These are phyloP conservation scores for Pneumocystis wakefieldiae DNA, from an alignment of 1,139 yeast genomes.

Conservation along the genomic window DNA sequence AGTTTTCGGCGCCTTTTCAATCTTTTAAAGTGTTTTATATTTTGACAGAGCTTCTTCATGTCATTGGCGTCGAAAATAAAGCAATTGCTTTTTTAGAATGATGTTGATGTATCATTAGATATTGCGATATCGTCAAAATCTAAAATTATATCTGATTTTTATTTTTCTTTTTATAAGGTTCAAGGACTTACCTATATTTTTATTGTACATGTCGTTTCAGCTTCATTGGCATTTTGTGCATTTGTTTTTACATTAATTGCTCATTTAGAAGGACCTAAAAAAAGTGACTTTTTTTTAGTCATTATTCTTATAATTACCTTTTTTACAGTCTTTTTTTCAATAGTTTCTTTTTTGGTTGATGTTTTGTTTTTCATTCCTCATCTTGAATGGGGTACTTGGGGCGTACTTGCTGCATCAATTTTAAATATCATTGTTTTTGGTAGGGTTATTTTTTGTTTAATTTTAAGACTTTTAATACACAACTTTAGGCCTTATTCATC, in stretches of 20 bases:
- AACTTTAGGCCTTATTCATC: neutral
- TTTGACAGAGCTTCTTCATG: too few relatives aligned
- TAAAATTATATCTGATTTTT: constrained; percentile 30
- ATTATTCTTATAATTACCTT: constrained; percentile 30
- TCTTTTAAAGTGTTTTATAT: too few relatives aligned
- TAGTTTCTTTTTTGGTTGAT: constrained; percentile 41
- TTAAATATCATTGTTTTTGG: constrained; percentile 27
- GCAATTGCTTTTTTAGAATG: neutral
- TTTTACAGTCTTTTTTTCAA: constrained; percentile 34
- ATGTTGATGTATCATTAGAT: constrained; percentile 4
- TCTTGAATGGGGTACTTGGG: constrained; percentile 43
- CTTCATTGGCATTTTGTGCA: constrained; percentile 54
- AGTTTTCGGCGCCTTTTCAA: neutral
- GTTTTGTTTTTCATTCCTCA: constrained; percentile 39
- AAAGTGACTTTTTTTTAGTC: neutral
- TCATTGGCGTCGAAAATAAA: too few relatives aligned
- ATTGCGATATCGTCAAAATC: constrained; percentile 18
- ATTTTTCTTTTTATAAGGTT: constrained; percentile 32
- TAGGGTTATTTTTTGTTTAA: neutral
- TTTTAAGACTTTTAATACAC: neutral
- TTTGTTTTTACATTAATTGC: constrained; percentile 23
- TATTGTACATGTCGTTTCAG: constrained; percentile 68
- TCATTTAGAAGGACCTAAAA: neutral
- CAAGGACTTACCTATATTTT: constrained; percentile 57
- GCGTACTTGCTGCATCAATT: constrained; percentile 32